Conservation (phyloP, 306 rosid genomes). For the Macrotyloma uniflorum region DNA sequence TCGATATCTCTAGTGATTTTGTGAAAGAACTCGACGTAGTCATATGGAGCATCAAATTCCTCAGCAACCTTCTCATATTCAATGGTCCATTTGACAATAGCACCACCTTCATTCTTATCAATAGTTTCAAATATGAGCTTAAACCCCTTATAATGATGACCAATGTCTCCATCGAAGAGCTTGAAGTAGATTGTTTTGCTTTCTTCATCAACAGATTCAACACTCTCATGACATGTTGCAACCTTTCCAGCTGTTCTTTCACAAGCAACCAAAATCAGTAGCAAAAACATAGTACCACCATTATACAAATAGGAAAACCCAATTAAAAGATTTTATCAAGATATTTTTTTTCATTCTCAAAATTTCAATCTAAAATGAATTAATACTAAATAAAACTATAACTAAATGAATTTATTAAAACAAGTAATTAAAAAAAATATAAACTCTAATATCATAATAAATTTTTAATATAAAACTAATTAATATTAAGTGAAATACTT, state of each 20-base stretch:
- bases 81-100: constrained; percentile 26
- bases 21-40: not conserved
- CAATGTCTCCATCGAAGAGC: not conserved
- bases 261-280: not conserved
- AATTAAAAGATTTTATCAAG: too few species aligned
- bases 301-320: too few species aligned
- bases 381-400: too few species aligned
- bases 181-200: not conserved
- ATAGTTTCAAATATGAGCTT: not conserved
- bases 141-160: not conserved
- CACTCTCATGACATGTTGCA: not conserved
- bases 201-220: constrained; percentile 12
- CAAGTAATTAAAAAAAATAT: too few species aligned
- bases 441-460: too few species aligned
- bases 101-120: not conserved
- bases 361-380: too few species aligned
- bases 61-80: constrained; percentile 38
- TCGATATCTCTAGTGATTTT: constrained; percentile 33
- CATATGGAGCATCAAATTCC: constrained; percentile 38
- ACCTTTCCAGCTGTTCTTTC: constrained; percentile 31
- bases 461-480: too few species aligned
- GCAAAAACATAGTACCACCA: too few species aligned
- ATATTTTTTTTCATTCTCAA: too few species aligned
- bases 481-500: too few species aligned
- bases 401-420: too few species aligned